Evolutionary conservation across 148 eudicot species (phyloP).

Genomic region (Rhododendron ferrugineum): DNA sequence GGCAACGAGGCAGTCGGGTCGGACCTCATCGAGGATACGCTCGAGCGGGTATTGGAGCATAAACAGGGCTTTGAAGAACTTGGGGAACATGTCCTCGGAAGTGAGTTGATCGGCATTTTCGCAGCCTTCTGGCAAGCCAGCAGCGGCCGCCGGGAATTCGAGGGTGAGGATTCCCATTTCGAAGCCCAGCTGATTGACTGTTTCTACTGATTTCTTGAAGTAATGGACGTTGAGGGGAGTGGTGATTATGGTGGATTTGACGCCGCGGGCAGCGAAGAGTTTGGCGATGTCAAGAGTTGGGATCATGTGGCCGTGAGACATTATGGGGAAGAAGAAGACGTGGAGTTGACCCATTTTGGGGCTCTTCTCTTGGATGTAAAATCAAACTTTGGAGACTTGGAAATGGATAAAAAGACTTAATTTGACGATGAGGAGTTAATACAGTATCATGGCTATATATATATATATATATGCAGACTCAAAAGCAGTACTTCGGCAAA

Average conservation of each 20-base stretch:
- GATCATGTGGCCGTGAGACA: slow-evolving; percentile 54
- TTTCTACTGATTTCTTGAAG: slow-evolving; percentile 22
- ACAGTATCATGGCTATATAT: background rate
- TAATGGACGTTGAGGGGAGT: slow-evolving; percentile 32
- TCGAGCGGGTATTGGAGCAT: background rate
- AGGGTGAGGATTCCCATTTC: slow-evolving; percentile 18
- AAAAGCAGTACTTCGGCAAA: background rate
- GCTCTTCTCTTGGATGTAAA: background rate
- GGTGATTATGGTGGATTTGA: slow-evolving; percentile 45
- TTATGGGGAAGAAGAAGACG: slow-evolving; percentile 39
- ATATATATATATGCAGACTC: no score
- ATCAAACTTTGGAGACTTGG: background rate
- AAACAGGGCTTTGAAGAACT: background rate
- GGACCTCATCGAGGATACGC: background rate
- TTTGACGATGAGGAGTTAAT: background rate
- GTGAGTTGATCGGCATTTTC: background rate
- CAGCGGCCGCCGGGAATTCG: slow-evolving; percentile 28
- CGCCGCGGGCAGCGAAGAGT: slow-evolving; percentile 39
- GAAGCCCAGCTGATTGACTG: background rate
- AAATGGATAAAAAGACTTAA: background rate
- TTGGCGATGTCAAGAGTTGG: slow-evolving; percentile 46
- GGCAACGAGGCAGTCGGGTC: background rate
- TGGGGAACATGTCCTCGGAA: background rate
- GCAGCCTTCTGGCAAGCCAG: slow-evolving; percentile 34
- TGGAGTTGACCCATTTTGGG: slow-evolving; percentile 26